phyloP scores from a whole-genome alignment of 257 asterid species.

The Linaria vulgaris region DNA sequence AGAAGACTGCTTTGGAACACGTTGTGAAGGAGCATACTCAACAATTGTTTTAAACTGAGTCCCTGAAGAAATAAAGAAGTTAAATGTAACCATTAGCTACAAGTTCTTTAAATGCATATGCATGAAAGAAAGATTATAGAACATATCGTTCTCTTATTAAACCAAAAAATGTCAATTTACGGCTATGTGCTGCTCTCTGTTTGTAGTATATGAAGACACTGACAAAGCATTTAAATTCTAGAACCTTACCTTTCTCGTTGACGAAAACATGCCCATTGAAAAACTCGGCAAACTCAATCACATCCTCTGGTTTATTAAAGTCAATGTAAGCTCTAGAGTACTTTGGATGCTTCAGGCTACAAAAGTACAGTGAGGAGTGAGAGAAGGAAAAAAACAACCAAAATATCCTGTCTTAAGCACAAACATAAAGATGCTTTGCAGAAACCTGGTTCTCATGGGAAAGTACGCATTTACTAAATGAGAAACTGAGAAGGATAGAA shows the following conservation, averaged over 20 bases:
- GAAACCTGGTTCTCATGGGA: conserved; percentile 1
- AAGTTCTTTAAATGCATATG: not conserved
- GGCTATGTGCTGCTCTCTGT: too few relatives aligned
- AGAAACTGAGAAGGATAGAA: too few relatives aligned
- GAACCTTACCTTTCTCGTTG: conserved; percentile 80
- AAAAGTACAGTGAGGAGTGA: conserved; percentile 33
- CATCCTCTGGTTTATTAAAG: conserved; percentile 78
- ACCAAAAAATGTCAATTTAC: conserved; percentile 9
- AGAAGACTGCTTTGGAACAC: conserved; percentile 81
- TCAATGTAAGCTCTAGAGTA: conserved; percentile 80
- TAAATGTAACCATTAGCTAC: not conserved
- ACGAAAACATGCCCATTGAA: conserved; percentile 92
- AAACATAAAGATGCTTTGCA: not conserved
- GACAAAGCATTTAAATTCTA: too few relatives aligned
- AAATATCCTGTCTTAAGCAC: not conserved
- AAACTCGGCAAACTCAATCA: conserved; percentile 87
- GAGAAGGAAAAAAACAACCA: conserved; percentile 15
- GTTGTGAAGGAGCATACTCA: conserved; percentile 98
- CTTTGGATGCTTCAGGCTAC: conserved; percentile 73
- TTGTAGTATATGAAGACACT: too few relatives aligned
- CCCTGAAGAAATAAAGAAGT: conserved; percentile 47
- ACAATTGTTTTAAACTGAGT: conserved; percentile 82
- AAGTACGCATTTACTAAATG: too few relatives aligned
- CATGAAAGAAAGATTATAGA: conserved; percentile 3
- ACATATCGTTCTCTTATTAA: not conserved